Evolutionary conservation across 2,329 filamentous ascomycete species (phyloP), one percentile per base, ranked within the genome.

Genomic region (Emergomyces orientalis): DNA sequence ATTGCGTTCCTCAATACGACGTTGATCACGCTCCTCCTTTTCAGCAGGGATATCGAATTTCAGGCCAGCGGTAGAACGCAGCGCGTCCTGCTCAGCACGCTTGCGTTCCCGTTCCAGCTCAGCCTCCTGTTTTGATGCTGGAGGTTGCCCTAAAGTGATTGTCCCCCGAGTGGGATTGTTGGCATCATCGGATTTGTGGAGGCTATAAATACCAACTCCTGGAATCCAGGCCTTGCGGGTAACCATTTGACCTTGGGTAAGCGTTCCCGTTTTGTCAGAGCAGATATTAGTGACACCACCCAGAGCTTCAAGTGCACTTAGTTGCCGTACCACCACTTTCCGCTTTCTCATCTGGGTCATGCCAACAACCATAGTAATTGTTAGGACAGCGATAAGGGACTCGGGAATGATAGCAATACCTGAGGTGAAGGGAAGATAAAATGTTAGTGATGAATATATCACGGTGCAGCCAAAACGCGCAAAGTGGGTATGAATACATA

Each of bases 21-120:
- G 71, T 57, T 68, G 64, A 47, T 69, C 68, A 25, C 69, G 71
- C 7, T 69, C 60, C 65, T 72, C 59, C 65, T 71, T 73, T 68
- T 79, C 82, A 9, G 84, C 79, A 0, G 85, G 85, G 0, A 88
- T 79, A 69, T 86, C 86, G 65, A 86, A 87, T 69, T 78, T 87
- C 68, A 86, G 80, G 39, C 79, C 84, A 22, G 82, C 81, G 1
- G 84, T 79, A 68, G 82, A 86, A 66, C 85, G 80, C 73, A 87
- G 82, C 43, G 80, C 78, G 65, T 88, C 84, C 41, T 80, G 79
- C 65, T 80, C 78, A 27, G 76, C 71, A 59, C 79, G 75, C 34
- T 75, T 72, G 64, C 75, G 79, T 76, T 67, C 59, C 2, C 49
- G 71, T 39, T 72, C 70, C 39, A 72, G 69, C 51, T 73, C 66